These are phyloP conservation scores for Akanthomyces lecanii DNA, from an alignment of 2,329 filamentous ascomycete species.

Conservation along the genomic window DNA sequence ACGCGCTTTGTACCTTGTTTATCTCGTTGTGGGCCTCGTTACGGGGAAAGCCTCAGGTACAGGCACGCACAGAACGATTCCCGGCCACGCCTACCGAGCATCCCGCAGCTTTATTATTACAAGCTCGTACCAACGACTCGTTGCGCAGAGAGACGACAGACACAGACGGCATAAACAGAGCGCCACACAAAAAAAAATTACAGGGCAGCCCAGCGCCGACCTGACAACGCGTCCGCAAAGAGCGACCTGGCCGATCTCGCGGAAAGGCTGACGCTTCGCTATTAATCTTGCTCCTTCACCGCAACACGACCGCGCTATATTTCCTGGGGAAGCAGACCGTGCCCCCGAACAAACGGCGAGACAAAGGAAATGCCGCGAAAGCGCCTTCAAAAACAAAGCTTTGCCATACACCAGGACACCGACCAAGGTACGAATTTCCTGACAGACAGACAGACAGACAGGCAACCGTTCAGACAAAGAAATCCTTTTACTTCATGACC, in stretches of 20 bases:
- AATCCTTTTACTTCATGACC: neutral
- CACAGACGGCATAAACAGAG: neutral
- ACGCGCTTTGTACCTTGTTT: neutral
- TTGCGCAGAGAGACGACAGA: neutral
- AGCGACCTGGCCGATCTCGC: neutral
- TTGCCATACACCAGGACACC: constrained; percentile 33
- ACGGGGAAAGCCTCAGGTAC: neutral
- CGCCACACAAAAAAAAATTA: neutral
- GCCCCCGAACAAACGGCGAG: neutral
- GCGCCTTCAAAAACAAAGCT: constrained; percentile 31
- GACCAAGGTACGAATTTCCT: constrained; percentile 20
- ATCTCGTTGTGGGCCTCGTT: neutral
- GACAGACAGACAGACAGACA: neutral
- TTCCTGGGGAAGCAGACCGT: neutral
- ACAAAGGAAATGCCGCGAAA: constrained; percentile 28
- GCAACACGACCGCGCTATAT: neutral
- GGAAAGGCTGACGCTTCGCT: neutral
- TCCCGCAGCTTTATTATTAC: neutral
- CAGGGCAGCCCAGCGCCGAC: neutral
- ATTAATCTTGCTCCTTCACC: constrained; percentile 1
- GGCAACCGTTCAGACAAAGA: neutral
- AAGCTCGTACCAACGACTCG: neutral
- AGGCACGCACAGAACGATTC: neutral
- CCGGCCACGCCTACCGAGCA: neutral
- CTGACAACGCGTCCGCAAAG: constrained; percentile 6